phyloP scores from a whole-genome alignment of 345 rosid species.

The Hevea brasiliensis region DNA sequence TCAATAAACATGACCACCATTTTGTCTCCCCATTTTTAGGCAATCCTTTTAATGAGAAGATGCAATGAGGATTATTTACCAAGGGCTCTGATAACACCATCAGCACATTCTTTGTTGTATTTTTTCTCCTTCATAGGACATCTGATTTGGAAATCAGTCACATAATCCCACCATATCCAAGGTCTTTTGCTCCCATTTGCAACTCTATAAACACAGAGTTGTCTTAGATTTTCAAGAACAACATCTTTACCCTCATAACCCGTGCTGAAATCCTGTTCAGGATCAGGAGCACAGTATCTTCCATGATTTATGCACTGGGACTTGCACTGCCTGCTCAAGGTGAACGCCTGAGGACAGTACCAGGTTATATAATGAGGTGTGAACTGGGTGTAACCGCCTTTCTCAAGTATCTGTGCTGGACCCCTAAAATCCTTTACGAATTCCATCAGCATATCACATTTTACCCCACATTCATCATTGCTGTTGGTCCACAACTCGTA shows the following conservation, averaged over 20 bases:
- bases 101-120: conserved; percentile 83
- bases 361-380: conserved; percentile 97
- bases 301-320: conserved; percentile 97
- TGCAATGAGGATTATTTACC: conserved; percentile 43
- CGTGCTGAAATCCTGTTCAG: conserved; percentile 91
- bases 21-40: conserved; percentile 3
- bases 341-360: conserved; percentile 94
- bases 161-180: conserved; percentile 98
- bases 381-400: conserved; percentile 89
- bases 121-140: conserved; percentile 96
- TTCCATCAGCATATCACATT: conserved; percentile 92
- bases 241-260: conserved; percentile 96
- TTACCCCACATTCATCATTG: conserved; percentile 91
- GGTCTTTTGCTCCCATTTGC: conserved; percentile 79
- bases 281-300: conserved; percentile 97
- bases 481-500: conserved; percentile 95
- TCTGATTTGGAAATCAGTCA: conserved; percentile 89
- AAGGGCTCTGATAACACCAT: conserved; percentile 66
- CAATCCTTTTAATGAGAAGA: neutral
- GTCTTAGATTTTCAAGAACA: conserved; percentile 86
- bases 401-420: conserved; percentile 86
- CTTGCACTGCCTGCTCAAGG: conserved; percentile 81
- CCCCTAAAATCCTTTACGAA: conserved; percentile 88
- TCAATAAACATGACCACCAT: conserved; percentile 4
- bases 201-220: conserved; percentile 79